Evolutionary conservation across 2,329 filamentous ascomycete species (phyloP), one percentile per base, ranked within the genome.

Genomic region (Fusarium hainanense): DNA sequence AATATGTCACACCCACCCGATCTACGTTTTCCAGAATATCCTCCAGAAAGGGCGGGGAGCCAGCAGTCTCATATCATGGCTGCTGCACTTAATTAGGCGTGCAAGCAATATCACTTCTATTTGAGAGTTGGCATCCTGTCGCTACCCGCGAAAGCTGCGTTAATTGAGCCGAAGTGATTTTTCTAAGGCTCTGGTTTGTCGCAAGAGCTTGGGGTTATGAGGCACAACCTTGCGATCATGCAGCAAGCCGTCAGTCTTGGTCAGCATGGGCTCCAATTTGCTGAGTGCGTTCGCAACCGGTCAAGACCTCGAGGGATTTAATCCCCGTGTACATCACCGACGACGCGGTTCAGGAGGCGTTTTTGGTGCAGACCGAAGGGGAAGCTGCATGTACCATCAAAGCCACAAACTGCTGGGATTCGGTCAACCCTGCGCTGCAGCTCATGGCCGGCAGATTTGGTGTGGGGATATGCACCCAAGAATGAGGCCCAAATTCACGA

Each of bases 221-320:
- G 46, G 54, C 51, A 67, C 58, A 58, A 64, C 61, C 69, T 72
- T 67, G 62, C 66, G 65, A 72, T 72, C 58, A 72, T 72, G 69
- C 69, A 70, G 63, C 63, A 58, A 56, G 30, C 66, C 69, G 63
- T 48, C 21, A 54, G 58, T 46, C 50, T 57, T 72, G 63, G 66
- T 48, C 66, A 72, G 55, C 54, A 46, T 42, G 25, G 41, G 28
- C 52, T 65, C 37, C 52, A 40, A 72, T 72, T 72, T 70, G 69
- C 54, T 44, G 46, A 51, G 47, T 48, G 9, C 32, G 56, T 64
- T 59, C 41, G 46, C 54, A 72, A 66, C 70, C 70, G 70, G 70
- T 72, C 66, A 70, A 68, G 59, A 70, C 40, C 23, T 66, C 44
- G 58, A 66, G 59, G 59, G 51, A 58, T 65, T 59, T 59, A 56